phyloP scores from a whole-genome alignment of 306 rosid species.

The Sphenostylis stenocarpa region DNA sequence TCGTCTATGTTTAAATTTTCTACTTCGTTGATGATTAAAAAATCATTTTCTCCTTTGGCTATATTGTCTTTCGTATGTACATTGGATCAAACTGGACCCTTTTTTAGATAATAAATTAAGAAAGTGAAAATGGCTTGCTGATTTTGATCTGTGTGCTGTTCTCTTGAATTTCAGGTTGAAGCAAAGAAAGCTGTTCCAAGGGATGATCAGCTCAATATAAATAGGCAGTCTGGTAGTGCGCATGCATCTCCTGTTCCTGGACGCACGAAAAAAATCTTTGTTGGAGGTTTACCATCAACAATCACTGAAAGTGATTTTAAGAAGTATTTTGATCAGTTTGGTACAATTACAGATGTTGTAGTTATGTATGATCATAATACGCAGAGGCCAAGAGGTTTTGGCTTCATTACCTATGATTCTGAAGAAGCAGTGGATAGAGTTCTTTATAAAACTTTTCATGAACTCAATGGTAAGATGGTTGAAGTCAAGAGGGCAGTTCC shows the following conservation, averaged over 20 bases:
- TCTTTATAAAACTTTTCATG: slow-evolving; percentile 86
- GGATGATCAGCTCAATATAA: slow-evolving; percentile 82
- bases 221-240: slow-evolving; percentile 56
- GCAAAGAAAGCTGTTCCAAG: slow-evolving; percentile 99
- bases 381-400: slow-evolving; percentile 97
- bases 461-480: slow-evolving; percentile 94
- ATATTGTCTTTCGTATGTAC: slow-evolving; percentile 34
- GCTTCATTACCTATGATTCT: slow-evolving; percentile 91
- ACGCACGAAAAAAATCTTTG: slow-evolving; percentile 94
- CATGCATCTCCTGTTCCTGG: slow-evolving; percentile 85
- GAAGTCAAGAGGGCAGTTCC: slow-evolving; percentile 99
- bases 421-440: slow-evolving; percentile 95
- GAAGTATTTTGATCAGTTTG: slow-evolving; percentile 92
- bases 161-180: slow-evolving; percentile 79
- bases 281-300: slow-evolving; percentile 92
- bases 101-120: neutral
- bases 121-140: slow-evolving; percentile 27
- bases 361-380: slow-evolving; percentile 99
- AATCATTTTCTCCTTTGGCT: neutral
- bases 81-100: slow-evolving; percentile 36
- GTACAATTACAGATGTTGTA: slow-evolving; percentile 88
- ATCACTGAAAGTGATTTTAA: slow-evolving; percentile 93
- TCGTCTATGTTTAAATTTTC: neutral
- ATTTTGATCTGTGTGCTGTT: slow-evolving; percentile 38
- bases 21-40: neutral